These are phyloP conservation scores for Termitomyces sp. DNA, from an alignment of 768 basidiomycete genomes.

Conservation along the genomic window DNA sequence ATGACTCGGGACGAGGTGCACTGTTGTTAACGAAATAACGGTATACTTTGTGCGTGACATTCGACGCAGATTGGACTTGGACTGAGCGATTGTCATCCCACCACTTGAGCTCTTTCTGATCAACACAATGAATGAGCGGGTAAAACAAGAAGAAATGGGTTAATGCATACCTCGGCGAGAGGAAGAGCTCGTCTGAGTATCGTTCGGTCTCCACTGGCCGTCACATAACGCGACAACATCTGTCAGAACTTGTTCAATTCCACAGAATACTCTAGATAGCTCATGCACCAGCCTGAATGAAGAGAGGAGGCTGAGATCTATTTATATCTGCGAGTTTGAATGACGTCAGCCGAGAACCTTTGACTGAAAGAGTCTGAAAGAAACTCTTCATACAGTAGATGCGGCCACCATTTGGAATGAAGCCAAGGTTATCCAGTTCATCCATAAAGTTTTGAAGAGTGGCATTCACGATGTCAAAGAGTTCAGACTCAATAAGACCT, in stretches of 20 bases:
- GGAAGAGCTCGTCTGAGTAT: constrained; percentile 81
- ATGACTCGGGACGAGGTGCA: constrained; percentile 88
- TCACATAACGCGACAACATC: constrained; percentile 89
- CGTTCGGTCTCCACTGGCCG: constrained; percentile 60
- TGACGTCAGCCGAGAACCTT: constrained; percentile 34
- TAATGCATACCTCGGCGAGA: constrained; percentile 58
- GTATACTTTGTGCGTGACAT: constrained; percentile 57
- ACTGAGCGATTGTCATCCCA: constrained; percentile 74
- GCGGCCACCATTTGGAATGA: constrained; percentile 92
- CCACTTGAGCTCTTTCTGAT: constrained; percentile 75
- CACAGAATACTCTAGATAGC: background rate
- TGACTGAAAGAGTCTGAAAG: background rate
- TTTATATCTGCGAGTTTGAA: constrained; percentile 56
- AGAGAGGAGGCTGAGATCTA: constrained; percentile 88
- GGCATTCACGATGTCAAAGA: constrained; percentile 65
- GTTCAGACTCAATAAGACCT: constrained; percentile 77
- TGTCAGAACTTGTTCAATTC: constrained; percentile 20
- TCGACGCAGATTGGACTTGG: constrained; percentile 63
- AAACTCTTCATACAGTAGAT: constrained; percentile 61
- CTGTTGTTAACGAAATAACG: constrained; percentile 76
- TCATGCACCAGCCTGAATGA: constrained; percentile 55
- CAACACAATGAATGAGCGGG: background rate
- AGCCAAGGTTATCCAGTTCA: constrained; percentile 76
- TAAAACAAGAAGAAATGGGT: background rate
- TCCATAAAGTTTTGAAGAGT: constrained; percentile 96